Conservation (phyloP, 495 filamentous ascomycete species). For the Penicillium odoratum region DNA sequence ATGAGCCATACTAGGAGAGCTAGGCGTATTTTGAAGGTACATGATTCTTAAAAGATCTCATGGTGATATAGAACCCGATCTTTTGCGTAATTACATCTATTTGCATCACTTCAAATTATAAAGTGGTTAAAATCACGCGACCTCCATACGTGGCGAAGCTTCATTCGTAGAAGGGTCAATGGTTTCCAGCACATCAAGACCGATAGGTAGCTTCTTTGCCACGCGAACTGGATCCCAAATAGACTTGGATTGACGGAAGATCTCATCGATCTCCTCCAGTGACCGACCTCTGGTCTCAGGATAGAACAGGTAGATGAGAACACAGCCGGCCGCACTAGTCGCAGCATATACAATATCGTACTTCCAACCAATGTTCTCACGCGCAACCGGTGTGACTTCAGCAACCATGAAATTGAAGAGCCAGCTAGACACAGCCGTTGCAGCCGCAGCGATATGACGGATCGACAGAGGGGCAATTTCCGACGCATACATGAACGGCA, state of each 20-base stretch:
- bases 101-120: not conserved
- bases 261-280: conserved; percentile 58
- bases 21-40: not conserved
- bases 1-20: not conserved
- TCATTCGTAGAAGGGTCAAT: conserved; percentile 4
- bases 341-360: conserved; percentile 26
- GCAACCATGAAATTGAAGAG: conserved; percentile 28
- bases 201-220: conserved; percentile 12
- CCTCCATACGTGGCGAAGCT: not conserved
- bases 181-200: not conserved
- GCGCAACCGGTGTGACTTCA: conserved; percentile 24
- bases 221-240: conserved; percentile 20
- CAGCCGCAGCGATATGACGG: conserved; percentile 46
- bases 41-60: not conserved
- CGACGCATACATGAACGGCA: conserved; percentile 53
- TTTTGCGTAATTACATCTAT: not conserved
- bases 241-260: conserved; percentile 28
- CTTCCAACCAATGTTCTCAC: conserved; percentile 16
- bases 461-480: conserved; percentile 51
- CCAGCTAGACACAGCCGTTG: conserved; percentile 48
- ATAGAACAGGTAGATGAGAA: conserved; percentile 39
- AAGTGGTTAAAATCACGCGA: not conserved
- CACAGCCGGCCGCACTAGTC: conserved; percentile 14
- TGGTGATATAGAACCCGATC: not conserved
- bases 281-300: conserved; percentile 55